phyloP scores from a whole-genome alignment of 192 early-diverging fungal genomes.

The Gorgonomyces haynaldii region DNA sequence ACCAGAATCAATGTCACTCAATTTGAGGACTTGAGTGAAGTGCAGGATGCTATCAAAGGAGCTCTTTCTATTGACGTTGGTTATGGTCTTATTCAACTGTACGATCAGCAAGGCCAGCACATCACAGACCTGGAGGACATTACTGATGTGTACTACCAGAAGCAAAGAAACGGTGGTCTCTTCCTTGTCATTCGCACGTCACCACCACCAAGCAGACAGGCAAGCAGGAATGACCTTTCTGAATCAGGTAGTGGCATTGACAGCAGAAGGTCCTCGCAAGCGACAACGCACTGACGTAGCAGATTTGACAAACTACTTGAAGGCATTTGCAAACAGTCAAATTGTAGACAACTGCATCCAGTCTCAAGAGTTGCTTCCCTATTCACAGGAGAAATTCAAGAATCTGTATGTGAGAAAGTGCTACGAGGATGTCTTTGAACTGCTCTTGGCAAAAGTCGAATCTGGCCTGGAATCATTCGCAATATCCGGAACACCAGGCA shows the following conservation, averaged over 20 bases:
- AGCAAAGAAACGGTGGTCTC: neutral
- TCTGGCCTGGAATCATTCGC: slow-evolving; percentile 10
- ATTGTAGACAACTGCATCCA: slow-evolving; percentile 7
- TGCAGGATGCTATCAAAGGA: too few species aligned
- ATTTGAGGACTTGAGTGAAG: too few species aligned
- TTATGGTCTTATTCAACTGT: too few species aligned
- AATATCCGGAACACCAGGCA: slow-evolving; percentile 17
- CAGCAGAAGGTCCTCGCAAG: slow-evolving; percentile 2
- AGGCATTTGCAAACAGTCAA: slow-evolving; percentile 10
- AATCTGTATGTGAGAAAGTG: slow-evolving; percentile 18
- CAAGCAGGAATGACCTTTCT: slow-evolving; percentile 4
- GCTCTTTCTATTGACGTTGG: too few species aligned
- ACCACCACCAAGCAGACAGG: slow-evolving; percentile 1
- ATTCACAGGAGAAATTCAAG: slow-evolving; percentile 11
- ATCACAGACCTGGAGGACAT: slow-evolving; percentile 5
- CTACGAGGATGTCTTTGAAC: slow-evolving; percentile 17
- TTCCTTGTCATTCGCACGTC: neutral
- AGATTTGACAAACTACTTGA: slow-evolving; percentile 9
- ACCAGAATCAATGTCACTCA: too few species aligned
- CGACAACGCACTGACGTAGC: neutral
- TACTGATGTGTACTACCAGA: slow-evolving; percentile 2
- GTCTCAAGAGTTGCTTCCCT: slow-evolving; percentile 14
- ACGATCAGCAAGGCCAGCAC: neutral
- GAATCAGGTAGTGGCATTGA: neutral
- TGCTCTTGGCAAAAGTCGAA: slow-evolving; percentile 6